Conservation (phyloP, 2,329 filamentous ascomycete species). For the Pseudogymnoascus sp. region DNA sequence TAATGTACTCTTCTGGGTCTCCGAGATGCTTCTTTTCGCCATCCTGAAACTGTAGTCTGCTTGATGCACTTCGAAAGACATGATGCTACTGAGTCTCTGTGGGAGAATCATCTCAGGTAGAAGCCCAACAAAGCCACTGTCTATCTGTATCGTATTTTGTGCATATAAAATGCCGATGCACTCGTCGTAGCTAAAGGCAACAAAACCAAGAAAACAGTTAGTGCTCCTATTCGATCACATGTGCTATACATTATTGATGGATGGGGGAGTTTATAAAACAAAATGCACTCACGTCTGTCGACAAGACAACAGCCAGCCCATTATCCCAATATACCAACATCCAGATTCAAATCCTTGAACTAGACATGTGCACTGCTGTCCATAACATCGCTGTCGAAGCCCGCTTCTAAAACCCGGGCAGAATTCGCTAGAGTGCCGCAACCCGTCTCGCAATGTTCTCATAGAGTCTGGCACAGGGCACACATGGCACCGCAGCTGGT, state of each 20-base stretch:
- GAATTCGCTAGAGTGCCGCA: not conserved
- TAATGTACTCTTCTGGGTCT: not conserved
- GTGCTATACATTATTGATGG: not conserved
- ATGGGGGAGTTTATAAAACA: not conserved
- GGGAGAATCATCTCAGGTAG: not conserved
- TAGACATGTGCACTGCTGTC: not conserved
- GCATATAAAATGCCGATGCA: not conserved
- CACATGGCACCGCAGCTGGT: not conserved
- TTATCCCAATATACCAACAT: not conserved
- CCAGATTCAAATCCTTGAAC: not conserved
- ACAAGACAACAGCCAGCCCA: not conserved
- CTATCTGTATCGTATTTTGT: not conserved
- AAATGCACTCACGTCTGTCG: not conserved
- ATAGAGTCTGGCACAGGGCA: not conserved
- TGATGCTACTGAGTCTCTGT: not conserved
- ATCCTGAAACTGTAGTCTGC: not conserved
- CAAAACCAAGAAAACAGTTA: not conserved
- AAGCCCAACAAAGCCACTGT: not conserved
- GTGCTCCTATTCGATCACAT: not conserved
- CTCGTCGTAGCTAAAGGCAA: not conserved
- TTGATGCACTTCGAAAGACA: not conserved
- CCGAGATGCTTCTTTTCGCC: not conserved
- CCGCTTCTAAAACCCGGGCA: too few relatives aligned
- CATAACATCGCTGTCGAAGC: not conserved
- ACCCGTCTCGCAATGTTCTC: not conserved